phyloP scores from a whole-genome alignment of 2,329 filamentous ascomycete species.

The Sclerotinia minor region DNA sequence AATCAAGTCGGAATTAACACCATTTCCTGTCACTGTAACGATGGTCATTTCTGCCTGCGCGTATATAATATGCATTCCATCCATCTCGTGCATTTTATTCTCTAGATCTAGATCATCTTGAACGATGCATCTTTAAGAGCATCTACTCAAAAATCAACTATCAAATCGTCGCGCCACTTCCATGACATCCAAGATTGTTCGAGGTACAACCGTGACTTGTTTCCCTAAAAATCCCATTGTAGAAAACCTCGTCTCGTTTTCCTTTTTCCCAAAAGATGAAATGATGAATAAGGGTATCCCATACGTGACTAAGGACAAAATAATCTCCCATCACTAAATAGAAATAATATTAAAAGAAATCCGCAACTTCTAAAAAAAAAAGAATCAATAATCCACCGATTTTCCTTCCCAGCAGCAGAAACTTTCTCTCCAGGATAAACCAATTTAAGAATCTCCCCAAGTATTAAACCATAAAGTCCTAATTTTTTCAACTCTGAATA shows the following conservation, averaged over 20 bases:
- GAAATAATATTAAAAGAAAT: not conserved
- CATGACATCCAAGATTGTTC: slow-evolving; percentile 28
- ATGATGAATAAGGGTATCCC: slow-evolving; percentile 23
- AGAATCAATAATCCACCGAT: not conserved
- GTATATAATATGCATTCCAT: slow-evolving; percentile 27
- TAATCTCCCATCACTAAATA: slow-evolving; percentile 4
- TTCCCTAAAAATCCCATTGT: not conserved
- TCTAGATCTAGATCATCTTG: slow-evolving; percentile 24
- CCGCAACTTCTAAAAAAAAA: not conserved
- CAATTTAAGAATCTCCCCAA: not conserved
- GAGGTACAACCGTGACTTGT: not conserved
- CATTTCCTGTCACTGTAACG: slow-evolving; percentile 20
- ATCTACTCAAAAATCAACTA: slow-evolving; percentile 28
- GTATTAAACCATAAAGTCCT: not conserved
- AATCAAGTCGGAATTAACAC: not conserved
- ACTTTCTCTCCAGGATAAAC: not conserved
- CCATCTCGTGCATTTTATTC: slow-evolving; percentile 23
- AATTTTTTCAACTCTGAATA: not conserved
- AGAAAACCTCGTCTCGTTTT: not conserved
- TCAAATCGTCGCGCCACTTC: slow-evolving; percentile 21
- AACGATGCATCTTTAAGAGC: slow-evolving; percentile 31
- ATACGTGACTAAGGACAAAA: slow-evolving; percentile 28
- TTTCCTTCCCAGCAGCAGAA: not conserved
- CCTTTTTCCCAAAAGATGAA: slow-evolving; percentile 13
- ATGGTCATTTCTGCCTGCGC: slow-evolving; percentile 22